Conservation (phyloP, 768 basidiomycete genomes). For the Suillus discolor region DNA sequence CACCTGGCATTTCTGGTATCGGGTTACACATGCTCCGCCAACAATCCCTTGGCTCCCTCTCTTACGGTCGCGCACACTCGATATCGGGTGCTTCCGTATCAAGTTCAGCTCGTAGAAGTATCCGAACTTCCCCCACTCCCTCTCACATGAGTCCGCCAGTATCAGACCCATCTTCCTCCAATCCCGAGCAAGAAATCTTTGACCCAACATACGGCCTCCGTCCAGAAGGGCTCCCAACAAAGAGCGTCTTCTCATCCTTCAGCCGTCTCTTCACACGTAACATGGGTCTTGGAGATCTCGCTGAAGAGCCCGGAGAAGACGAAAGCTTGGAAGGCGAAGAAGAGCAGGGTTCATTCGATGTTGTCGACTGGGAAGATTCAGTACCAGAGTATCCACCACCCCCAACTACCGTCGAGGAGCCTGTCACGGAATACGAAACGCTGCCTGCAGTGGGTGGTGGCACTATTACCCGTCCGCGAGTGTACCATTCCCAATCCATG, state of each 20-base stretch:
- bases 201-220: conserved; percentile 97
- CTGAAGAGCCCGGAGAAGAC: conserved; percentile 58
- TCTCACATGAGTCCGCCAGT: conserved; percentile 22
- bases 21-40: conserved; percentile 26
- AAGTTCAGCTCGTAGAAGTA: conserved; percentile 32
- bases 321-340: conserved; percentile 49
- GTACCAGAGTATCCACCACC: conserved; percentile 48
- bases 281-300: conserved; percentile 77
- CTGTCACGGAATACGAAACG: conserved; percentile 74
- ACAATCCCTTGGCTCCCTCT: conserved; percentile 21
- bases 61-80: conserved; percentile 38
- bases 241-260: conserved; percentile 80
- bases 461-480: conserved; percentile 78
- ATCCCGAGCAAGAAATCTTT: conserved; percentile 73
- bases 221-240: conserved; percentile 86
- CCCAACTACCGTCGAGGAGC: conserved; percentile 44
- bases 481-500: conserved; percentile 84
- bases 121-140: conserved; percentile 19
- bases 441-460: conserved; percentile 94
- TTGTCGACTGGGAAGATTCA: conserved; percentile 71
- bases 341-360: conserved; percentile 52
- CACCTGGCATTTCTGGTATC: conserved; percentile 18
- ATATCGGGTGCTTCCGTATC: conserved; percentile 44
- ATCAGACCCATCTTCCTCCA: conserved; percentile 29
- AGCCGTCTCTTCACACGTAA: conserved; percentile 69